Percentiles rank a stretch among this genome's conserved stretches.
These are phyloP conservation scores for Leccinum longicurvipes DNA, from an alignment of 768 basidiomycete genomes.

Conservation along the genomic window DNA sequence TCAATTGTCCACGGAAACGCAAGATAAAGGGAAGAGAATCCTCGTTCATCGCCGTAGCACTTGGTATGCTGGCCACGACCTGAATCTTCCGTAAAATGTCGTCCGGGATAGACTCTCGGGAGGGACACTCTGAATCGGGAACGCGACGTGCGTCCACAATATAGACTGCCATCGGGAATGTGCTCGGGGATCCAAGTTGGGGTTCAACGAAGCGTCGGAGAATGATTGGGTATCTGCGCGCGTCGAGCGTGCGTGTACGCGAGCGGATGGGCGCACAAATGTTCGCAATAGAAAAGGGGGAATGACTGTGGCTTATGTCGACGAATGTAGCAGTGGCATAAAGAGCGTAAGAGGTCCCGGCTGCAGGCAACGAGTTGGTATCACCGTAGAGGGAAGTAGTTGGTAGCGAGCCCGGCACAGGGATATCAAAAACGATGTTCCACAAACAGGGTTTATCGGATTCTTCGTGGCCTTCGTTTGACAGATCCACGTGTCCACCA, in stretches of 20 bases:
- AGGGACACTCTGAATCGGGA: constrained; percentile 10
- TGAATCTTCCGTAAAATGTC: constrained; percentile 61
- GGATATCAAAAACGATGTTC: constrained; percentile 78
- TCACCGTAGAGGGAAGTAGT: constrained; percentile 49
- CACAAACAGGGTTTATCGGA: constrained; percentile 54
- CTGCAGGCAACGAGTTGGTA: constrained; percentile 31
- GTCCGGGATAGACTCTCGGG: constrained; percentile 40
- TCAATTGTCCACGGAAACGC: constrained; percentile 56
- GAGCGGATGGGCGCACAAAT: constrained; percentile 58
- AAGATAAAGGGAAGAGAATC: constrained; percentile 51
- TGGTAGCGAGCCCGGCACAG: constrained; percentile 91
- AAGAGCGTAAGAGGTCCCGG: constrained; percentile 64
- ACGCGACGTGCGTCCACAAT: constrained; percentile 39
- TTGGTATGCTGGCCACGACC: constrained; percentile 61
- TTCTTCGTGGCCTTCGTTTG: constrained; percentile 62
- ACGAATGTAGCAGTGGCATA: constrained; percentile 63
- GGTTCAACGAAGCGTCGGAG: constrained; percentile 53
- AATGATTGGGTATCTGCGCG: constrained; percentile 39
- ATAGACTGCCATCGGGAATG: constrained; percentile 38
- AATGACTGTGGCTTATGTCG: constrained; percentile 40
- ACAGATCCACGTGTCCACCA: constrained; percentile 54
- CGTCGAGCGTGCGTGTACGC: constrained; percentile 39
- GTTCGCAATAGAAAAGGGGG: constrained; percentile 46
- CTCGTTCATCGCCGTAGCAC: constrained; percentile 46
- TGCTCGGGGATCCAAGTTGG: constrained; percentile 32